A percentile compares a stretch with the other conserved stretches of the same genome.
Conservation (phyloP, 2,329 filamentous ascomycete species). For the Fusarium continuum region DNA sequence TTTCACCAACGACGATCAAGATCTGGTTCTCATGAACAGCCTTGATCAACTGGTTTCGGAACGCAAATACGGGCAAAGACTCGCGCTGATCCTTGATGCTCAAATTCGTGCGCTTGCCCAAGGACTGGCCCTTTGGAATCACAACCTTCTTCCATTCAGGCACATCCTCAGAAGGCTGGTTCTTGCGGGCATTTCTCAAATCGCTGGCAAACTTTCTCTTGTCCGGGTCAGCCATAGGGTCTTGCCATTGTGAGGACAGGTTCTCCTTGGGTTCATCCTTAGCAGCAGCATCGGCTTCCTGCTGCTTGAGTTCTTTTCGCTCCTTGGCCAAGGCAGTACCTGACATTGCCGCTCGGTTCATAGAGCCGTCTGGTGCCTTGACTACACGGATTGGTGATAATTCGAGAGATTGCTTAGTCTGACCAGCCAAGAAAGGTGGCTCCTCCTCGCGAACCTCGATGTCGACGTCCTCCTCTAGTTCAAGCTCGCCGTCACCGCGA, state of each 20-base stretch:
- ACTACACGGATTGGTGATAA: conserved; percentile 95
- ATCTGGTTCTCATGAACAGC: conserved; percentile 90
- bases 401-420: conserved; percentile 96
- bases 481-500: conserved; percentile 85
- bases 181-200: conserved; percentile 72
- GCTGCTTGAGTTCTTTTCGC: conserved; percentile 85
- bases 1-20: conserved; percentile 95
- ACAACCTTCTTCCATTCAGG: conserved; percentile 94
- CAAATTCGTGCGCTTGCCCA: conserved; percentile 88
- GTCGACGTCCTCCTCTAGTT: conserved; percentile 95
- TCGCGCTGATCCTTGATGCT: conserved; percentile 96
- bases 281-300: conserved; percentile 80
- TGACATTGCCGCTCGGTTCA: conserved; percentile 96
- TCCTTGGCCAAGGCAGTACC: conserved; percentile 90
- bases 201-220: conserved; percentile 91
- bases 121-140: conserved; percentile 78
- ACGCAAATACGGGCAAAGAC: conserved; percentile 86
- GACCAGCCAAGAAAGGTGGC: conserved; percentile 92
- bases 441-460: conserved; percentile 98
- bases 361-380: conserved; percentile 96
- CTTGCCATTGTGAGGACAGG: conserved; percentile 91
- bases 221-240: conserved; percentile 90
- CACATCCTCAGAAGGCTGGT: conserved; percentile 71
- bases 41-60: conserved; percentile 86
- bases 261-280: conserved; percentile 84